Evolutionary conservation across 768 basidiomycete species (phyloP).

Genomic region (Clavaria fumosa): DNA sequence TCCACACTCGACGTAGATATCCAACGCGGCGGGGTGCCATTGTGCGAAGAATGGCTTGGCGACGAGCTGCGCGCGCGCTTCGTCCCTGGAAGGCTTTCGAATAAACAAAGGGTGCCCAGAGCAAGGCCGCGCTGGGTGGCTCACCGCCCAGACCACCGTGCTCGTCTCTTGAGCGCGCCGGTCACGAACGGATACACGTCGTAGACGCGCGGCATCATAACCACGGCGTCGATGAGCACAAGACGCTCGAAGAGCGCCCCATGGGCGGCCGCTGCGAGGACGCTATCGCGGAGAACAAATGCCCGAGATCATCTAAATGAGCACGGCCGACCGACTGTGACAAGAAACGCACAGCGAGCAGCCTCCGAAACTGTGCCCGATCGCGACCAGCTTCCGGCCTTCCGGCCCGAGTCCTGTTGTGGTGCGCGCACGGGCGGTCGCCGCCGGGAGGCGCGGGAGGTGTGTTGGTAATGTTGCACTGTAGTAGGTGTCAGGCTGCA

Average conservation of each 20-base stretch:
- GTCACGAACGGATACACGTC: constrained; percentile 18
- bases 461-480: constrained; percentile 31
- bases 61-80: constrained; percentile 35
- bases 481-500: no score
- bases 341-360: constrained; percentile 60
- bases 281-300: constrained; percentile 21
- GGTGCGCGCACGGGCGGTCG: constrained; percentile 27
- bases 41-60: constrained; percentile 48
- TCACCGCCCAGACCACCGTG: constrained; percentile 30
- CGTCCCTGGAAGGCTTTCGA: constrained; percentile 28
- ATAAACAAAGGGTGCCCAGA: background rate
- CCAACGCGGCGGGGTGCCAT: constrained; percentile 54
- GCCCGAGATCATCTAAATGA: background rate
- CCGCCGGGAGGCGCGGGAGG: constrained; percentile 31
- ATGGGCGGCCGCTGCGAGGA: constrained; percentile 45
- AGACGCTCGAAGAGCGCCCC: constrained; percentile 59
- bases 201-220: constrained; percentile 19
- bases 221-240: constrained; percentile 69
- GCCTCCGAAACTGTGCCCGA: constrained; percentile 82
- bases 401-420: constrained; percentile 32
- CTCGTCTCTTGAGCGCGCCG: constrained; percentile 43
- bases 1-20: constrained; percentile 44
- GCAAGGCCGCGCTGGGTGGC: background rate
- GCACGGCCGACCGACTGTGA: constrained; percentile 2
- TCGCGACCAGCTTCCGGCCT: constrained; percentile 41